Base-by-base conservation (phyloP, 768 basidiomycete genomes). In the Phallus indusiatus region DNA sequence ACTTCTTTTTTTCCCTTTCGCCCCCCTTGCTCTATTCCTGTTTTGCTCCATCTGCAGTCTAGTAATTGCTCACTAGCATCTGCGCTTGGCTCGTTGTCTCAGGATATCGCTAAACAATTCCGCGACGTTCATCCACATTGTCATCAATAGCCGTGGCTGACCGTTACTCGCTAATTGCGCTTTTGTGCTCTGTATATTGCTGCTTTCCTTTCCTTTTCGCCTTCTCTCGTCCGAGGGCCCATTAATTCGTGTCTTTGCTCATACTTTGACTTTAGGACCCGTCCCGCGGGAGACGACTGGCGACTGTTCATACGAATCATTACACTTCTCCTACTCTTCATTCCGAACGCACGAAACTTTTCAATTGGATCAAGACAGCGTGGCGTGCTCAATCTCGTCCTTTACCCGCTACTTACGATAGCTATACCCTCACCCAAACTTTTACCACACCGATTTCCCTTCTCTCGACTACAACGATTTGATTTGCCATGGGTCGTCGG, bases 401-500 rank as follows among this genome's bases (percentile, higher is more conserved):
- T 42, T 42, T 12, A 42, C 42, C n/a, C 42, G n/a, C 12, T 42
- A 12, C 12, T 12, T 18, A 51, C 5, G 50, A 12, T 24, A 24
- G 28, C 53, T 5, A 54, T 17, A 54, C 36, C 35, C 20, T 14
- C 18, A 51, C 12, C 46, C 24, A 49, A n/a, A 35, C 56, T 18
- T 46, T 47, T 20, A n/a, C 24, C n/a, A 22, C 47, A 9, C 18
- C 53, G 10, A 24, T 54, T 17, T 21, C 53, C 48, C 56, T n/a
- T 21, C 22, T 16, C n/a, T 18, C 2, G 5, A n/a, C 47, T 18
- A 22, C 42, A 42, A 12, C 12, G 4, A 42, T 5, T 42, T 14
- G 14, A 42, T 42, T 14, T 11, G 33, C 21, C 46, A 58, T 58
- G 86, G 86, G 86, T 63, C 74, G 86, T 70, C 74, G 86, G 75